phyloP scores from a whole-genome alignment of 768 basidiomycete species.

The Fibroporia radiculosa region DNA sequence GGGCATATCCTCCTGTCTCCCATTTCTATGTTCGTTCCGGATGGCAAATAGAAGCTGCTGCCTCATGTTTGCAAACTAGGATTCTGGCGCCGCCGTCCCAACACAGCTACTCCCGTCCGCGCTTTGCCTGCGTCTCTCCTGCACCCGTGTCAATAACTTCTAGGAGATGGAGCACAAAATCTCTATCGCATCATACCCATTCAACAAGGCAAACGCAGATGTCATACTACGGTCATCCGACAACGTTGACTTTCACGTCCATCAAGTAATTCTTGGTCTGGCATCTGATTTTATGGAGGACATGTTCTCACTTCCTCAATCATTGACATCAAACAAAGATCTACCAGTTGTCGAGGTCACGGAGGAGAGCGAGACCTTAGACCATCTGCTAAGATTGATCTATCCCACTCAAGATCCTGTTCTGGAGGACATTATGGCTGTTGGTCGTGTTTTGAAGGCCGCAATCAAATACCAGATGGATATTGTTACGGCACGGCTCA shows the following conservation, averaged over 20 bases:
- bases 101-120: not conserved
- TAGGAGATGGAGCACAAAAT: too few species aligned
- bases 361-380: constrained; percentile 3
- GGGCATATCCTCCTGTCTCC: too few species aligned
- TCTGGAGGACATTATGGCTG: not conserved
- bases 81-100: too few species aligned
- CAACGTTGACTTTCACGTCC: constrained; percentile 41
- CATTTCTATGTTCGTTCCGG: too few species aligned
- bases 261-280: constrained; percentile 45
- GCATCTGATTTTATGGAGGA: constrained; percentile 52
- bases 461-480: constrained; percentile 5
- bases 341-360: not conserved
- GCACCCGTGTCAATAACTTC: too few species aligned
- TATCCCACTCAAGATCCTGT: not conserved
- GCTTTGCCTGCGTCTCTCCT: too few species aligned
- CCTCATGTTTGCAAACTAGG: too few species aligned
- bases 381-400: not conserved
- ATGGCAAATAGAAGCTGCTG: too few species aligned
- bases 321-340: constrained; percentile 9
- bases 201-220: constrained; percentile 37
- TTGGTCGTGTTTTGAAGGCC: constrained; percentile 1
- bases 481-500: not conserved
- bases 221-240: constrained; percentile 50
- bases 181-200: constrained; percentile 26
- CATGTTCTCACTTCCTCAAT: constrained; percentile 46